phyloP scores from a whole-genome alignment of 208 protist species.

The Leptomonas seymouri region DNA sequence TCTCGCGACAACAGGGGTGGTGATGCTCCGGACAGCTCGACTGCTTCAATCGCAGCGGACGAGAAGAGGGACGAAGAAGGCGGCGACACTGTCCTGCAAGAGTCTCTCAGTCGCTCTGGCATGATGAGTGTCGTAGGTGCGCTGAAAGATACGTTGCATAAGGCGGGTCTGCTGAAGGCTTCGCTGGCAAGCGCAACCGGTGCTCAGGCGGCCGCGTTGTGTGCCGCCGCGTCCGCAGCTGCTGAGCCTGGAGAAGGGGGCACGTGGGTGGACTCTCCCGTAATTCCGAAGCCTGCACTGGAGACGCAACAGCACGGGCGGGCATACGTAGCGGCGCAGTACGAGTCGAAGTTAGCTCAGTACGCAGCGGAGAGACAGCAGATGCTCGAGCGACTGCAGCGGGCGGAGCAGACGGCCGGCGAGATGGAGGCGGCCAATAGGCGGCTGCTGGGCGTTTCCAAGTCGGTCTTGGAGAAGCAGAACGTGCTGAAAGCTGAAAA shows the following conservation, averaged over 20 bases:
- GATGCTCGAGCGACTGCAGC: slow-evolving; percentile 27
- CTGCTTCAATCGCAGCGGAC: neutral
- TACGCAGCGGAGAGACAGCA: slow-evolving; percentile 27
- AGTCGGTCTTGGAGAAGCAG: slow-evolving; percentile 45
- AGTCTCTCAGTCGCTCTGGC: slow-evolving; percentile 28
- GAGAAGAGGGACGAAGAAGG: neutral
- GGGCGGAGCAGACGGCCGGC: slow-evolving; percentile 10
- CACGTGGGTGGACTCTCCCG: neutral
- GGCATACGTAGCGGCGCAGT: slow-evolving; percentile 17
- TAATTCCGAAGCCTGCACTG: neutral
- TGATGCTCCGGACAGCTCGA: too few relatives aligned
- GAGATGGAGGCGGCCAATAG: slow-evolving; percentile 38
- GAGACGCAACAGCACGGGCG: slow-evolving; percentile 23
- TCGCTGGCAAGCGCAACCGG: slow-evolving; percentile 10
- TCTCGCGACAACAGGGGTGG: too few relatives aligned
- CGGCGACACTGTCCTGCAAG: slow-evolving; percentile 7
- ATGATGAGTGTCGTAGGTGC: slow-evolving; percentile 31
- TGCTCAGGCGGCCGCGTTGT: slow-evolving; percentile 13
- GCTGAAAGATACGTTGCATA: slow-evolving; percentile 34
- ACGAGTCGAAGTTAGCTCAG: slow-evolving; percentile 30
- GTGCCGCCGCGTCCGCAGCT: slow-evolving; percentile 5
- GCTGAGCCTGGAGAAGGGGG: too few relatives aligned
- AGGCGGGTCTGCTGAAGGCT: slow-evolving; percentile 8
- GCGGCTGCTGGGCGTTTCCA: slow-evolving; percentile 44
- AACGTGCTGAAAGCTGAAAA: slow-evolving; percentile 32